Percentiles rank a stretch among this genome's conserved stretches.
These are phyloP conservation scores for Linnemannia schmuckeri DNA, from an alignment of 192 early-diverging fungal species.

Conservation along the genomic window DNA sequence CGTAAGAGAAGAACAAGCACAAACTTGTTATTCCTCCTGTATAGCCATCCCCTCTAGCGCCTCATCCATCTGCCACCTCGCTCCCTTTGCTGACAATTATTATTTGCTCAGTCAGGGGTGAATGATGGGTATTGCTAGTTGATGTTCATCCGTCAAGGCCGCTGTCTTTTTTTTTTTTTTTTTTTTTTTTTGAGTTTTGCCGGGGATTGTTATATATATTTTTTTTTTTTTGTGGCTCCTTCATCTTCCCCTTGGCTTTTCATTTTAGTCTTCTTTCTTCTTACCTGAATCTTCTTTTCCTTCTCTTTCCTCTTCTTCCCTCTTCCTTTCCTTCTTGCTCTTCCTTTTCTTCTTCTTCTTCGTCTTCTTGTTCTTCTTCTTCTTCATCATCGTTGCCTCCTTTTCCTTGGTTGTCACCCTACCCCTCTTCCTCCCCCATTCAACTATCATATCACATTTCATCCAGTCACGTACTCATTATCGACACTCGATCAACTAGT, in stretches of 20 bases:
- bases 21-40: neutral
- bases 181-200: constrained; percentile 13
- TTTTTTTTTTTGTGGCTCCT: neutral
- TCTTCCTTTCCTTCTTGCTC: neutral
- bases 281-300: neutral
- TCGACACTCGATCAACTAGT: neutral
- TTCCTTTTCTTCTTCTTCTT: neutral
- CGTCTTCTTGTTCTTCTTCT: neutral
- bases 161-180: neutral
- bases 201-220: constrained; percentile 1
- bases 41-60: too few species aligned
- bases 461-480: neutral
- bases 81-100: too few species aligned
- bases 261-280: too few species aligned
- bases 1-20: neutral
- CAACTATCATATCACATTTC: neutral
- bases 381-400: too few species aligned
- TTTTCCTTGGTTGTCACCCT: too few species aligned
- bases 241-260: neutral
- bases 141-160: neutral
- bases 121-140: neutral
- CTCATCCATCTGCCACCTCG: too few species aligned
- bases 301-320: neutral
- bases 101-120: neutral
- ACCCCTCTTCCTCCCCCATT: neutral